Evolutionary conservation across 1,284 basidiomycete genomes (phyloP).

Genomic region (Apiotrichum montevideense): DNA sequence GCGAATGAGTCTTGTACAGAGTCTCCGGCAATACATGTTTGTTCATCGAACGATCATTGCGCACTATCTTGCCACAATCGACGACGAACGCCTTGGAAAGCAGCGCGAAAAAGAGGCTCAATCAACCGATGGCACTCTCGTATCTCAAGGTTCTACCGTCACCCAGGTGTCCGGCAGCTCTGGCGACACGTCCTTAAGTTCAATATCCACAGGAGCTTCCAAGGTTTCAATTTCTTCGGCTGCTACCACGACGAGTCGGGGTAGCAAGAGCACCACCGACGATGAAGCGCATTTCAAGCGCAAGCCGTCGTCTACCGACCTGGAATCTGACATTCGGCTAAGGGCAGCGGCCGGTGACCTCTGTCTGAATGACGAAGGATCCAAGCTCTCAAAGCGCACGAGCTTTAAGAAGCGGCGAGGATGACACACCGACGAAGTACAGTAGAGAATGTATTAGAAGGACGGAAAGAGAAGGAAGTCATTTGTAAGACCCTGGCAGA

Average conservation of each 20-base stretch:
- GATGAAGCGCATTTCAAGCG: slow-evolving; percentile 39
- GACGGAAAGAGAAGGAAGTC: too few relatives aligned
- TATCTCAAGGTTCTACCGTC: background rate
- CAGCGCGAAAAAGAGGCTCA: background rate
- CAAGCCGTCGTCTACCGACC: slow-evolving; percentile 39
- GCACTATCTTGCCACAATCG: slow-evolving; percentile 67
- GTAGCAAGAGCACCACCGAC: slow-evolving; percentile 20
- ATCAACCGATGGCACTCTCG: background rate
- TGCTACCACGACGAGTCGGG: background rate
- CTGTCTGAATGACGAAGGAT: slow-evolving; percentile 4
- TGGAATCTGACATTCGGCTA: slow-evolving; percentile 20
- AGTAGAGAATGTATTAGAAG: too few relatives aligned
- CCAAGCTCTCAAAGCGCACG: slow-evolving; percentile 36
- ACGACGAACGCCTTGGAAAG: slow-evolving; percentile 51
- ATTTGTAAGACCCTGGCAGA: background rate
- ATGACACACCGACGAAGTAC: too few relatives aligned
- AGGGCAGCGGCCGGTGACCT: slow-evolving; percentile 3
- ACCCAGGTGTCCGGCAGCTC: background rate
- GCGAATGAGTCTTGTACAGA: slow-evolving; percentile 85
- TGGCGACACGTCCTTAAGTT: background rate
- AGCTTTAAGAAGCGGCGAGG: slow-evolving; percentile 38
- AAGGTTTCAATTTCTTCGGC: too few relatives aligned
- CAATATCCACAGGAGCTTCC: too few relatives aligned
- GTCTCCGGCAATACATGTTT: slow-evolving; percentile 80
- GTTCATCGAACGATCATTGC: slow-evolving; percentile 79